Percentiles rank a stretch among this genome's conserved stretches.
Conservation (phyloP, 1,139 yeast species). For the Geotrichum candidum region DNA sequence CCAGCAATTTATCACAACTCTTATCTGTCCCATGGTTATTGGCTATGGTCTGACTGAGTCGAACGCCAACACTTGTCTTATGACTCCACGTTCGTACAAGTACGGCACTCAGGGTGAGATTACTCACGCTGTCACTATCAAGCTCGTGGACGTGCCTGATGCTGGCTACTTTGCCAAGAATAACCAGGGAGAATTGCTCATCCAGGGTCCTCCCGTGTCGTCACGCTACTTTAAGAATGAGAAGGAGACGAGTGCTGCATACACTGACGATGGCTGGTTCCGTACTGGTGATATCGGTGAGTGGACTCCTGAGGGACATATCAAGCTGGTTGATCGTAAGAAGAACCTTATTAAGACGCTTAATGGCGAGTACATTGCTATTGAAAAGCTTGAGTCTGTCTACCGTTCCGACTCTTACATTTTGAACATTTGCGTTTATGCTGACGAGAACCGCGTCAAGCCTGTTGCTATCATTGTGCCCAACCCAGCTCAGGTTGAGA, state of each 20-base stretch:
- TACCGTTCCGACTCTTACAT: slow-evolving; percentile 82
- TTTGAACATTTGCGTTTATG: slow-evolving; percentile 82
- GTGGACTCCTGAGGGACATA: slow-evolving; percentile 76
- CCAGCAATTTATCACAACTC: slow-evolving; percentile 71
- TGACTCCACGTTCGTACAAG: slow-evolving; percentile 60
- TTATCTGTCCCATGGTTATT: slow-evolving; percentile 81
- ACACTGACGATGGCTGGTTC: slow-evolving; percentile 89
- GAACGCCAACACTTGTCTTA: slow-evolving; percentile 76
- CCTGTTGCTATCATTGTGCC: slow-evolving; percentile 91
- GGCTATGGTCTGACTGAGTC: slow-evolving; percentile 98
- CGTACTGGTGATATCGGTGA: slow-evolving; percentile 96
- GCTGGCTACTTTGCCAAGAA: slow-evolving; percentile 89
- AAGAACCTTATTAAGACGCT: slow-evolving; percentile 93
- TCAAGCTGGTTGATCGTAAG: slow-evolving; percentile 85
- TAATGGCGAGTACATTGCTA: slow-evolving; percentile 96
- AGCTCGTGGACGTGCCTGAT: slow-evolving; percentile 85
- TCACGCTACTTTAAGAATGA: slow-evolving; percentile 78
- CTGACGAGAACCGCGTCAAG: slow-evolving; percentile 78
- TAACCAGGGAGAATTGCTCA: slow-evolving; percentile 86
- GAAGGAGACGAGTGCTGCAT: slow-evolving; percentile 71
- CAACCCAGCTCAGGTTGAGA: slow-evolving; percentile 58
- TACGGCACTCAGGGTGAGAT: slow-evolving; percentile 76
- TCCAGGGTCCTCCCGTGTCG: slow-evolving; percentile 68
- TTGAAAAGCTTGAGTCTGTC: slow-evolving; percentile 76
- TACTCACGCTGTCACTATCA: slow-evolving; percentile 76